These are phyloP conservation scores for Scheffersomyces coipomensis DNA, from an alignment of 805 yeast species.

Conservation along the genomic window DNA sequence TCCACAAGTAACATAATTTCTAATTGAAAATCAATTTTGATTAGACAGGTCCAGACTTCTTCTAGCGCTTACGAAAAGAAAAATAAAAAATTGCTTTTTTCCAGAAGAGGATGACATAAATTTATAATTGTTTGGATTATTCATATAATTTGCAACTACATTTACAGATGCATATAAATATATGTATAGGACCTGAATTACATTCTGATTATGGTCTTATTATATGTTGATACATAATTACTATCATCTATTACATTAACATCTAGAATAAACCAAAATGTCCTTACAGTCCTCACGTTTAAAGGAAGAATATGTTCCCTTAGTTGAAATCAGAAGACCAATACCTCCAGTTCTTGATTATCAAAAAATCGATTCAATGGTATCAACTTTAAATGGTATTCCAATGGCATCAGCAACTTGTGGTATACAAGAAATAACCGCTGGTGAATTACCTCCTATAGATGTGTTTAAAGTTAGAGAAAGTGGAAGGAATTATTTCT, in stretches of 20 bases:
- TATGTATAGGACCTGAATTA: not conserved
- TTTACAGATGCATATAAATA: too few species aligned
- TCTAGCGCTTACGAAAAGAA: too few species aligned
- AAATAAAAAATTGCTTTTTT: too few species aligned
- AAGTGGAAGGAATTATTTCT: constrained; percentile 59
- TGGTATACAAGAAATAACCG: constrained; percentile 40
- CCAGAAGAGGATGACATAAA: too few species aligned
- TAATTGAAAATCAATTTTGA: too few species aligned
- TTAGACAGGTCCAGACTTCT: too few species aligned
- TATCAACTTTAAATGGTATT: constrained; percentile 59
- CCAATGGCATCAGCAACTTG: constrained; percentile 70
- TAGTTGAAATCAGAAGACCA: constrained; percentile 70
- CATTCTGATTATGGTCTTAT: not conserved
- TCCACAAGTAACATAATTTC: too few species aligned
- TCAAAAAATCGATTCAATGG: constrained; percentile 77
- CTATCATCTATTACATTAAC: not conserved
- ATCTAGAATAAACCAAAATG: constrained; percentile 37
- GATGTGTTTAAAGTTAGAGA: constrained; percentile 73
- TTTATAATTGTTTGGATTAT: too few species aligned
- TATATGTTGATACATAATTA: not conserved
- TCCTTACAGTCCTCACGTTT: constrained; percentile 67
- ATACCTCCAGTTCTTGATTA: constrained; percentile 81
- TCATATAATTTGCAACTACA: not conserved
- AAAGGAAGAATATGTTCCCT: constrained; percentile 59
- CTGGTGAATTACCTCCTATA: constrained; percentile 78